Evolutionary conservation across 164 flowering plant genomes (phyloP).

Genomic region (Cinnamomum chago): DNA sequence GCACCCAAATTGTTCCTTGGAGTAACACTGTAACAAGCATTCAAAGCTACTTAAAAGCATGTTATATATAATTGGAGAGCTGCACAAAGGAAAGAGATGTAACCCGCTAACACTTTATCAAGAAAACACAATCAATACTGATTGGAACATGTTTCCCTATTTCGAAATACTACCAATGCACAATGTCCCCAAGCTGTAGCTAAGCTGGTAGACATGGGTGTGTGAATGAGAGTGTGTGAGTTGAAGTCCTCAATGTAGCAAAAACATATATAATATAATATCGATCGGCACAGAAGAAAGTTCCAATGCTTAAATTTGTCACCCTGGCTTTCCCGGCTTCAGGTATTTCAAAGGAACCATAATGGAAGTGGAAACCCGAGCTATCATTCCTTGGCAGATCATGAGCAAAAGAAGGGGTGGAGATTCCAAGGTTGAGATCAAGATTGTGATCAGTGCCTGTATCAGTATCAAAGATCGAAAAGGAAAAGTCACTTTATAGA

Average conservation of each 20-base stretch:
- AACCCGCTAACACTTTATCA: not conserved
- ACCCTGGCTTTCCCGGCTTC: conserved; percentile 37
- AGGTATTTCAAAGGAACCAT: conserved; percentile 26
- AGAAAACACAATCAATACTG: not conserved
- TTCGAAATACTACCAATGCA: not conserved
- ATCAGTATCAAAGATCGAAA: not conserved
- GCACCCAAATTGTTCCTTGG: not conserved
- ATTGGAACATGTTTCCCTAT: not conserved
- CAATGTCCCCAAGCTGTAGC: no score
- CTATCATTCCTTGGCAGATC: conserved; percentile 18
- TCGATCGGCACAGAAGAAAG: no score
- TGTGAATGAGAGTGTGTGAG: no score
- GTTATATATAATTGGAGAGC: no score
- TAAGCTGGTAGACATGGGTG: no score
- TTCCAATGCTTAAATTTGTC: conserved; percentile 7
- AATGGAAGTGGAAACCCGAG: conserved; percentile 20
- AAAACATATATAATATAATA: no score
- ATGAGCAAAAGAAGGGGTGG: conserved; percentile 33
- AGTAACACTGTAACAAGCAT: no score
- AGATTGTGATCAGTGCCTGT: conserved; percentile 44
- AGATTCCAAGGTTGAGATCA: conserved; percentile 65
- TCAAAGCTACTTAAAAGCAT: not conserved
- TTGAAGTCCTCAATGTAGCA: no score
- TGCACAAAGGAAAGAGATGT: not conserved
- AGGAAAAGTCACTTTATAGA: not conserved